Base-by-base conservation (phyloP, 345 rosid species). In the Euphorbia lathyris region DNA sequence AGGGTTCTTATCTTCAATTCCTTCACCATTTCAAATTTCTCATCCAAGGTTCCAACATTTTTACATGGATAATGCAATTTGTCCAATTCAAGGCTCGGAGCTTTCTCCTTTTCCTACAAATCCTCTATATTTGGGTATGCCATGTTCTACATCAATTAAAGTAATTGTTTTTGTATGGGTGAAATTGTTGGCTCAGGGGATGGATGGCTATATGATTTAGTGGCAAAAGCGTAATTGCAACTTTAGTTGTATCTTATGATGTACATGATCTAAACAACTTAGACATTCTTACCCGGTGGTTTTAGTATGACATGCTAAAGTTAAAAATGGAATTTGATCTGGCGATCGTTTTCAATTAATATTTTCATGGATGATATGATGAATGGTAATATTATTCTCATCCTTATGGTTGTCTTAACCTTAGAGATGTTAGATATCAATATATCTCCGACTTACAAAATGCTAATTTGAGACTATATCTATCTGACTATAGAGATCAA, bases 1-100 rank as follows among this genome's bases (percentile, higher is more conserved):
- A 77, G 89, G 85, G 71, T 74, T 69, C 71, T 69, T 73, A 65
- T 80, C 81, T 73, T 72, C 83, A 26, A 71, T 83, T 79, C 88
- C 96, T 65, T 91, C 98, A 27, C 93, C 92, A 29, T 81, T 91
- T 38, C 62, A 83, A 70, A 73, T 87, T 70, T 84, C 89, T 36
- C 77, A 84, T 80, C 83, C 85, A 55, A 82, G 84, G 29, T 76
- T 80, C 72, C 82, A 76, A 63, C 80, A 74, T 29, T 83, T 86
- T 22, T 80, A 76, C 76, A 26, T 63, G 82, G 89, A 83, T 56
- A 62, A 59, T 65, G 34, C 77, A 69, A 63, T 85, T 65, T 57
- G 65, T 80, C 84, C 79, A 65, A 74, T 73, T 53, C 47, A 58
- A 66, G 77, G 77, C 56, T 69, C 81, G 27, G 77, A 76, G 67